A percentile compares a stretch with the other conserved stretches of the same genome.
Evolutionary conservation across 129 eudicot genomes (phyloP).

Genomic region (Flaveria ramosissima): DNA sequence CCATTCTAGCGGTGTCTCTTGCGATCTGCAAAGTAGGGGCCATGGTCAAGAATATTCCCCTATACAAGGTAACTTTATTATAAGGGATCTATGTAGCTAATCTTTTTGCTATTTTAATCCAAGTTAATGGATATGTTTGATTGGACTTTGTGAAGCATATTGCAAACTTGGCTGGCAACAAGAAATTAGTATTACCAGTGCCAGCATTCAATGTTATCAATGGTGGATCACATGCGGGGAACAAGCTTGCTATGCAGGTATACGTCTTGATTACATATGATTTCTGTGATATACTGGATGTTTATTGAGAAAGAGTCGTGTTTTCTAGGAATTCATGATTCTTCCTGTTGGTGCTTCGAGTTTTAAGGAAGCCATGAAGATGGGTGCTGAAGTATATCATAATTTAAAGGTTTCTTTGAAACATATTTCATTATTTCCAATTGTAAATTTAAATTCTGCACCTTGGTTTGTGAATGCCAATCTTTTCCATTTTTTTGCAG

Average conservation of each 20-base stretch:
- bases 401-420: slow-evolving; percentile 60
- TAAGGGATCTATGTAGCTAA: neutral
- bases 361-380: slow-evolving; percentile 94
- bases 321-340: slow-evolving; percentile 76
- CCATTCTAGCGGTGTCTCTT: slow-evolving; percentile 92
- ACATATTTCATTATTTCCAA: slow-evolving; percentile 2
- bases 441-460: neutral
- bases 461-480: slow-evolving; percentile 3
- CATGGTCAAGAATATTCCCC: slow-evolving; percentile 71
- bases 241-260: slow-evolving; percentile 98
- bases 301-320: neutral
- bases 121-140: neutral
- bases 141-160: slow-evolving; percentile 59
- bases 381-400: slow-evolving; percentile 97
- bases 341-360: slow-evolving; percentile 87
- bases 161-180: slow-evolving; percentile 92
- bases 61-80: slow-evolving; percentile 67
- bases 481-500: slow-evolving; percentile 40
- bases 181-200: slow-evolving; percentile 85
- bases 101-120: slow-evolving; percentile 1
- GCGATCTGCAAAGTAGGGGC: slow-evolving; percentile 98
- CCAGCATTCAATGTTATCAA: slow-evolving; percentile 98
- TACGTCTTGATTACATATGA: neutral
- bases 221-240: slow-evolving; percentile 99
- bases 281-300: neutral